Evolutionary conservation across 2,329 filamentous ascomycete genomes (phyloP).

Genomic region (Seiridium unicorne): DNA sequence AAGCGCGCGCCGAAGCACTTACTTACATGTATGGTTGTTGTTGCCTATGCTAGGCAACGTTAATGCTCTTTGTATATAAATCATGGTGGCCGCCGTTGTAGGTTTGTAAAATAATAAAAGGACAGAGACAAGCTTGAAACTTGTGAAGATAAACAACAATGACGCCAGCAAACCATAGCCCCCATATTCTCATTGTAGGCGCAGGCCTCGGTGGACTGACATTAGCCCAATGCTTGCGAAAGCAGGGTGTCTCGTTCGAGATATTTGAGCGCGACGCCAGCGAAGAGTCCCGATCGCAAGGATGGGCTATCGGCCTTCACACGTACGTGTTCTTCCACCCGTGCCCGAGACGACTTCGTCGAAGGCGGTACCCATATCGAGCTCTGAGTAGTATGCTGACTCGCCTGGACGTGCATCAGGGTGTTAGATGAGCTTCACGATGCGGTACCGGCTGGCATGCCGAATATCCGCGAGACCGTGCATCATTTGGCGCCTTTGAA

Average conservation of each 20-base stretch:
- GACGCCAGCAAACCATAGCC: background rate
- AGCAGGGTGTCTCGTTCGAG: slow-evolving; percentile 1
- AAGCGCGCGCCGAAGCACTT: too few relatives aligned
- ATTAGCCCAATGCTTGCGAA: slow-evolving; percentile 5
- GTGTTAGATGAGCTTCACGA: slow-evolving; percentile 3
- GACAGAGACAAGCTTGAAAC: too few relatives aligned
- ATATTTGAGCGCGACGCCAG: slow-evolving; percentile 4
- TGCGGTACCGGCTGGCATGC: background rate
- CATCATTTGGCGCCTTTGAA: background rate
- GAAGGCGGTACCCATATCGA: too few relatives aligned
- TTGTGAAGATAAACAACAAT: background rate
- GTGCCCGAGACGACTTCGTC: too few relatives aligned
- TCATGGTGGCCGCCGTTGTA: too few relatives aligned
- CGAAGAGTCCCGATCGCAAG: slow-evolving; percentile 1
- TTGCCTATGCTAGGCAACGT: too few relatives aligned
- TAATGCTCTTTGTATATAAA: too few relatives aligned
- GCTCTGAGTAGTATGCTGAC: too few relatives aligned
- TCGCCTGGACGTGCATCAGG: background rate
- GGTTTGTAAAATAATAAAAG: too few relatives aligned
- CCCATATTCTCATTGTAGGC: slow-evolving; percentile 3
- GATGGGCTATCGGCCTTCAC: slow-evolving; percentile 7
- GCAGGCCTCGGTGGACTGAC: slow-evolving; percentile 5
- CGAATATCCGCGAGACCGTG: background rate
- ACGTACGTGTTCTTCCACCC: background rate
- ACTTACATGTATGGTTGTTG: too few relatives aligned